These are phyloP conservation scores for Monilinia polystroma DNA, from an alignment of 2,329 filamentous ascomycete genomes.

Conservation along the genomic window DNA sequence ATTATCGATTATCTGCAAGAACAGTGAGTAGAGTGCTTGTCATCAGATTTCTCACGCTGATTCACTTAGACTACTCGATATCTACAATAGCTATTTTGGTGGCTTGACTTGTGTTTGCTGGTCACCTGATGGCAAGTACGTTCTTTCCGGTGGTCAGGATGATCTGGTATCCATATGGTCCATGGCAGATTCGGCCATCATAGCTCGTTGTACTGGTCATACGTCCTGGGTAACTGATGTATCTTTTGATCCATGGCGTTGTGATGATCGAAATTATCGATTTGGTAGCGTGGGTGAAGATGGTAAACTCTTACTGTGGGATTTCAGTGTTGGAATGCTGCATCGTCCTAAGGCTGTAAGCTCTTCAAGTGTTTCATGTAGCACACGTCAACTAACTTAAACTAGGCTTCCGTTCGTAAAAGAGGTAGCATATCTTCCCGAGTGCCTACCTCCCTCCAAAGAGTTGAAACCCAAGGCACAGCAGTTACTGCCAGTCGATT, in stretches of 20 bases:
- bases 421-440: conserved; percentile 52
- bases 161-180: conserved; percentile 97
- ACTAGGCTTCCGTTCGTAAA: conserved; percentile 56
- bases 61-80: conserved; percentile 67
- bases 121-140: conserved; percentile 95
- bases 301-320: conserved; percentile 86
- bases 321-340: conserved; percentile 96
- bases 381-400: conserved; percentile 3
- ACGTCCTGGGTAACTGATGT: conserved; percentile 93
- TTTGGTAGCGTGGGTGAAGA: conserved; percentile 97
- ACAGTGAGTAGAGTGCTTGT: conserved; percentile 56
- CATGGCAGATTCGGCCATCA: conserved; percentile 74
- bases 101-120: conserved; percentile 91
- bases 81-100: conserved; percentile 91
- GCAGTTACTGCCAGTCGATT: conserved; percentile 52
- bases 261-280: conserved; percentile 90
- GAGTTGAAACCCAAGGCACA: conserved; percentile 63
- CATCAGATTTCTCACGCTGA: conserved; percentile 25
- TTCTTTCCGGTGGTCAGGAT: conserved; percentile 92
- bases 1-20: conserved; percentile 92
- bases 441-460: conserved; percentile 49
- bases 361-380: conserved; percentile 37
- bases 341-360: conserved; percentile 82
- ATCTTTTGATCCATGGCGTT: conserved; percentile 95
- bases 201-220: conserved; percentile 92